A percentile compares a stretch with the other conserved stretches of the same genome.
Conservation (phyloP, 306 rosid species). For the Quercus engelmannii region DNA sequence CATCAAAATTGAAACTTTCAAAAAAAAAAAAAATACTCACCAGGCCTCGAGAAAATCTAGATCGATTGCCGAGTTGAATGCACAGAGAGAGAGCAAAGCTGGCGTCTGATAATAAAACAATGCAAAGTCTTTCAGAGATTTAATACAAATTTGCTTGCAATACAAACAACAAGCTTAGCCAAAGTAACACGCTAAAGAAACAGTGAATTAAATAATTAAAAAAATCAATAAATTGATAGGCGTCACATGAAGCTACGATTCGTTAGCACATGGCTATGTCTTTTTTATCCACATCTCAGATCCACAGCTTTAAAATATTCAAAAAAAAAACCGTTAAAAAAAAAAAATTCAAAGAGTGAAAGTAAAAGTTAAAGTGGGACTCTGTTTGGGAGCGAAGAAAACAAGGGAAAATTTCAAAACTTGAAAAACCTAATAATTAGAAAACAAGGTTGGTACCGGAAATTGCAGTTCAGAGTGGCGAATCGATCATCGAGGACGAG, state of each 20-base stretch:
- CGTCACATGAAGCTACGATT: conserved; percentile 31
- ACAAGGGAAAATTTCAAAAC: neutral
- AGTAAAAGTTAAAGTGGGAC: neutral
- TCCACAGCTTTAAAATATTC: conserved; percentile 35
- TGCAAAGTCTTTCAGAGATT: conserved; percentile 20
- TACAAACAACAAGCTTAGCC: conserved; percentile 32
- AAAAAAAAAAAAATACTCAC: conserved; percentile 48
- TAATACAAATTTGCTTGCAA: conserved; percentile 6
- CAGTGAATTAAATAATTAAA: conserved; percentile 17
- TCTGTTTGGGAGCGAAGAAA: conserved; percentile 13
- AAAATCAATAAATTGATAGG: conserved; percentile 35
- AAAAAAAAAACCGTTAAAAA: neutral
- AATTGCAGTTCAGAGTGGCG: conserved; percentile 4
- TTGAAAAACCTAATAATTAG: neutral
- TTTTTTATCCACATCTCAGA: conserved; percentile 32
- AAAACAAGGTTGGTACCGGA: conserved; percentile 22
- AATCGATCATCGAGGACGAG: conserved; percentile 8
- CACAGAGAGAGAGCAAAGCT: conserved; percentile 28
- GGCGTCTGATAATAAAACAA: conserved; percentile 47
- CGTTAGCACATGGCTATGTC: conserved; percentile 49
- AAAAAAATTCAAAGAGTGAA: neutral
- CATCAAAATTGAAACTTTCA: neutral
- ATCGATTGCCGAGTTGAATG: conserved; percentile 36
- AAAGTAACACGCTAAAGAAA: conserved; percentile 39
- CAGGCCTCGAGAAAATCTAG: conserved; percentile 41